Base-by-base conservation (phyloP, 345 rosid genomes). In the Lenwebbia sp. region DNA sequence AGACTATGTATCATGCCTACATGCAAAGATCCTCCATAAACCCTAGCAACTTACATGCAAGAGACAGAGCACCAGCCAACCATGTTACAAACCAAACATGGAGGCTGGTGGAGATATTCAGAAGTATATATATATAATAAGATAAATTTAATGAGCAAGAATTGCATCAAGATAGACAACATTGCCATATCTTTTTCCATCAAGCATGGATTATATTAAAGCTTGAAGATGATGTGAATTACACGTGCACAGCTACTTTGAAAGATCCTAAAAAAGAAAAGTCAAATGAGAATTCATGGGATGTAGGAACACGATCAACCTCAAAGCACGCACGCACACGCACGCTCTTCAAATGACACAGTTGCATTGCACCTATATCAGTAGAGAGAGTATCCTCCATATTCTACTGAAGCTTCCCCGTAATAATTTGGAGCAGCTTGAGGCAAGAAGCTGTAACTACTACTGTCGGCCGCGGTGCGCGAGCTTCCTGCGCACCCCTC, bases 381-480 rank as follows among this genome's bases (percentile, higher is more conserved):
- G 26, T 40, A 58, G 55, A 9, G 86, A 10, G 82, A 84, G 40
- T 15, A 83, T 40, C 74, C 83, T 54, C 88, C 62, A 41, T 82
- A 86, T 65, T 86, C 88, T 12, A 22, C 88, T 10, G 88, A 55
- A 53, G 89, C 90, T 76, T 85, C 92, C 25, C 78, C 78, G 37
- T 33, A 70, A 33, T 70, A 70, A 40, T 70, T 70, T 33, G 78
- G 78, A 33, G 78, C 78, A 70, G 78, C 78, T 70, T 70, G 44
- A 70, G 78, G 78, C 25, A 33, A 70, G 44, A 70, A 70, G 78
- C 78, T 33, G 25, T 33, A 70, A 4, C 78, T 37, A 19, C 44
- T 70, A 33, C 37, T 33, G 47, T 19, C 78, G 5, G 78, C 44
- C 4, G 25, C 40, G 3, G 78, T 40, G 44, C 11, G 47, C 13